phyloP scores from a whole-genome alignment of 202 grass and related monocot genomes.

The Bolboschoenoplectus hybrid region DNA sequence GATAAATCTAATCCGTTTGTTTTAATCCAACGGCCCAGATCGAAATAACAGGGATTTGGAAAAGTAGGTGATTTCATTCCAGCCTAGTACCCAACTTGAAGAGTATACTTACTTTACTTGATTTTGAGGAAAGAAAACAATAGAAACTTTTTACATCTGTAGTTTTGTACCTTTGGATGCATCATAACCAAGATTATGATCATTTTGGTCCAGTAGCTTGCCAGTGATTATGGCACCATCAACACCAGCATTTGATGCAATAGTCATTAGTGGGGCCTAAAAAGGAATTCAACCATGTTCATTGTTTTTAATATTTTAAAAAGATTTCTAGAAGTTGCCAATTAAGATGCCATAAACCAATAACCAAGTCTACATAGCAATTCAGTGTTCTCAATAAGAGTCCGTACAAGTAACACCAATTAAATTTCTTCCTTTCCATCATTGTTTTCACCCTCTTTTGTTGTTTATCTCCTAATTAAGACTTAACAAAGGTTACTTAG shows the following conservation, averaged over 20 bases:
- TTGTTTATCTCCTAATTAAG: constrained; percentile 3
- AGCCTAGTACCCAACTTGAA: neutral
- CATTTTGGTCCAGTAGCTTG: constrained; percentile 89
- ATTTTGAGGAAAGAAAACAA: constrained; percentile 21
- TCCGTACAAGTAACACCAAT: neutral
- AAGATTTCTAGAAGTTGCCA: constrained; percentile 11
- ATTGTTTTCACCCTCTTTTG: neutral
- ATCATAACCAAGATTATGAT: constrained; percentile 79
- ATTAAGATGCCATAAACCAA: constrained; percentile 2
- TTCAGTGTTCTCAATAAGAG: neutral
- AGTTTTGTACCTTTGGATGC: constrained; percentile 71
- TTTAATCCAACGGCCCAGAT: no score
- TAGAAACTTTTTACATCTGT: constrained; percentile 30
- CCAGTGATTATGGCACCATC: constrained; percentile 74
- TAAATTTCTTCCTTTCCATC: neutral
- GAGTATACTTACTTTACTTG: neutral
- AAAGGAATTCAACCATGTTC: constrained; percentile 35
- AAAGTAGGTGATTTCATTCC: no score
- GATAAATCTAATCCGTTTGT: no score
- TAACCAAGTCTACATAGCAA: neutral
- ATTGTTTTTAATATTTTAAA: constrained; percentile 19
- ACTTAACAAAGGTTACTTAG: neutral
- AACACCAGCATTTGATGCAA: constrained; percentile 76
- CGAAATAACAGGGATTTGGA: no score
- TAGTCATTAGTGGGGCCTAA: constrained; percentile 75